Base-by-base conservation (phyloP, 345 rosid genomes). In the Eucalyptus curtisii region DNA sequence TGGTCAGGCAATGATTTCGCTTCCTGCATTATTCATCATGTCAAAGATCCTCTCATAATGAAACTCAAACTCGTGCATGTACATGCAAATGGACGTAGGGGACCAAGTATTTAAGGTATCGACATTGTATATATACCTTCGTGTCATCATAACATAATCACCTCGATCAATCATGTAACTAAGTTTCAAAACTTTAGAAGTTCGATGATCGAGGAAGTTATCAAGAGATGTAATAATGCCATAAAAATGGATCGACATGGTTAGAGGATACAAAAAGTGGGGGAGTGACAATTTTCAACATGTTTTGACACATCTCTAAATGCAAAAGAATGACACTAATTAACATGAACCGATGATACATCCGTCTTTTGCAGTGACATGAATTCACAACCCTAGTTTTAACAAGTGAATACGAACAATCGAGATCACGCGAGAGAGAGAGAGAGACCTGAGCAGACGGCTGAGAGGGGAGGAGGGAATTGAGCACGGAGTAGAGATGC, bases 401-500 rank as follows among this genome's bases (percentile, higher is more conserved):
- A 71, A 33, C 44, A 20, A 19, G 68, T 61, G 68, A 61, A 27
- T 33, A 13, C 68, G 31, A 30, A 27, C 33, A 12, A 61, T 61
- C 33, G 1, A 61, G 45, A 71, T 17, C 25, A 8, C 57, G 57
- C 1, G 57, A 52, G 24, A 52, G 57, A 52, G 53, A 45, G 50
- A 88, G 52, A 49, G n/a, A 49, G 27, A 33, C 24, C 5, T 93
- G 95, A 95, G 91, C 89, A 17, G 91, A 61, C 50, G 40, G n/a
- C 10, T 64, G 91, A 49, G 49, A 88, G 17, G 95, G 96, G 57
- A 95, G 90, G 57, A 95, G 95, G 87, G 95, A 93, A 48, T 86
- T 90, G 90, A 95, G 94, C 4, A n/a, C 55, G 89, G 92, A 89
- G n/a, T 49, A 91, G 48, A 95, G 94, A 19, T 57, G 79, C 92